phyloP scores from a whole-genome alignment of 768 basidiomycete genomes.

The Phanerodontia chrysosporium region DNA sequence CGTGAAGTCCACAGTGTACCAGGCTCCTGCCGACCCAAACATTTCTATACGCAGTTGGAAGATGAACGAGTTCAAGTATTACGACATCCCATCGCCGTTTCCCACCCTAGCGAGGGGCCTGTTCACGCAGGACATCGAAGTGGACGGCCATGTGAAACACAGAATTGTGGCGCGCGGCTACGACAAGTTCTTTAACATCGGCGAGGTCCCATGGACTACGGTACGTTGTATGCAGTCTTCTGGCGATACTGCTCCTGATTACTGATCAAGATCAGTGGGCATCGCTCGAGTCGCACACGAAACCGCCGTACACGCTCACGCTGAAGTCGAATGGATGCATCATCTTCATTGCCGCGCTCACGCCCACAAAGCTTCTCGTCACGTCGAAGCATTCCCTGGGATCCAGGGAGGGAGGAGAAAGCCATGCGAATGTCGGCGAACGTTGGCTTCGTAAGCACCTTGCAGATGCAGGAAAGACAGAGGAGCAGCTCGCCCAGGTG shows the following conservation, averaged over 20 bases:
- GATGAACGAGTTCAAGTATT: constrained; percentile 97
- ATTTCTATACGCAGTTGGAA: constrained; percentile 82
- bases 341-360: constrained; percentile 88
- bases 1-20: constrained; percentile 53
- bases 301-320: constrained; percentile 78
- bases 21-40: constrained; percentile 50
- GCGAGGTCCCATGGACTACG: constrained; percentile 92
- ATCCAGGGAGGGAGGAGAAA: constrained; percentile 32
- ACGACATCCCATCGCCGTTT: constrained; percentile 84
- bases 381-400: constrained; percentile 94
- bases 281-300: constrained; percentile 62
- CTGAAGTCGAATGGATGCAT: constrained; percentile 97
- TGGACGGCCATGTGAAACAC: constrained; percentile 29
- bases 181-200: constrained; percentile 99
- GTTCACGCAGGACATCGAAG: constrained; percentile 58
- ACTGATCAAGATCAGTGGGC: constrained; percentile 56
- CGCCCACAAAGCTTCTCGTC: constrained; percentile 67
- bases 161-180: constrained; percentile 88
- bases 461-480: constrained; percentile 52
- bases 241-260: not conserved
- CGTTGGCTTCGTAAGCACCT: constrained; percentile 77
- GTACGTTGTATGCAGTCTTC: constrained; percentile 45
- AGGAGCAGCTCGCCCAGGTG: constrained; percentile 65
- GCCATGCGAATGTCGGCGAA: constrained; percentile 83
- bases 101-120: constrained; percentile 93